Base-by-base conservation (phyloP, 306 rosid genomes). In the Casuarina equisetifolia region DNA sequence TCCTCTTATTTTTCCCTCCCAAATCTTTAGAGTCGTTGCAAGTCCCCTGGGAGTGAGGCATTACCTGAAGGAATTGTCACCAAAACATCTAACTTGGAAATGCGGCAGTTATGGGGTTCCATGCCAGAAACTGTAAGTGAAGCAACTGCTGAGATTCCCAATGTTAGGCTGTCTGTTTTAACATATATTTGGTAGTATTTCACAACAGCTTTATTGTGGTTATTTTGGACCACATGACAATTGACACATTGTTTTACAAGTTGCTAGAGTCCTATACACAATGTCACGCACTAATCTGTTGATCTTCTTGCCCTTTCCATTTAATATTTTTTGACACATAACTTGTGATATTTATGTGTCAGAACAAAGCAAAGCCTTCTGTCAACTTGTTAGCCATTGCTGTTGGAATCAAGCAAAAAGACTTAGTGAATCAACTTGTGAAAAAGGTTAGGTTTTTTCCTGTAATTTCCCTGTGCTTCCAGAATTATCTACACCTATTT, bases 371-470 rank as follows among this genome's bases (percentile, higher is more conserved):
- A 49, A 89, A 72, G 53, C 80, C 46, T 76, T 82, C 94, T 17
- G 69, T 74, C 87, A 90, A 85, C 85, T 85, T 94, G 87, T 79
- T 94, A 88, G 97, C 97, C 43, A 87, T 94, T 62, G 84, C 98
- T 44, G 97, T 87, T 77, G 98, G 98, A 74, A 85, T 92, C 76
- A 88, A 82, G 53, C 98, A 94, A 81, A 94, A 89, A 85, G 85
- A 84, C 48, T 69, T 89, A 74, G 98, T 94, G 15, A 84, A 86
- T 72, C 74, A 72, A 74, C 90, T 94, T 78, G 90, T 94, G 51
- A 76, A 85, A 74, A 94, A 92, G 97, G 98, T 94, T 70, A 63
- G 38, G 13, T 80, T 62, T 69, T 69, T 76, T 84, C 51, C 51
- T 40, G 43, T 81, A 35, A 15, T 74, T 13, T 49, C 63, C 43